Conservation (phyloP, 2,329 filamentous ascomycete species). For the Cladosporium sp. region DNA sequence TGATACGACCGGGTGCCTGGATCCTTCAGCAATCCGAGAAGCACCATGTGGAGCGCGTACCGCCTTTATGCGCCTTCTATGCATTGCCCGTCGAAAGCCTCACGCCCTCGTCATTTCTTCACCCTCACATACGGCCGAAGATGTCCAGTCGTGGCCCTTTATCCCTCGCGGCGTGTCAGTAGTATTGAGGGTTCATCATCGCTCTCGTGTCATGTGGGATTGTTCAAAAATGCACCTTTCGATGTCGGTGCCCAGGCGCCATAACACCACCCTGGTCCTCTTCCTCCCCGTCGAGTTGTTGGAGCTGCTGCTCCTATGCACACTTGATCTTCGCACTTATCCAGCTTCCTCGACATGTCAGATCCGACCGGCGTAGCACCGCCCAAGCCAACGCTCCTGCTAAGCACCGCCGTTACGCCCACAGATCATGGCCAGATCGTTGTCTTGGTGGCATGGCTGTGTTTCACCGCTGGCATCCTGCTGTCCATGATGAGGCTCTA, state of each 20-base stretch:
- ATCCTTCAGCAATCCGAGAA: neutral
- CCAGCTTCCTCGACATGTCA: neutral
- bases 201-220: neutral
- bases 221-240: neutral
- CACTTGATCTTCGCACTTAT: neutral
- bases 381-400: constrained; percentile 9
- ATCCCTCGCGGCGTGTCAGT: neutral
- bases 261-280: neutral
- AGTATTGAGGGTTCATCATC: neutral
- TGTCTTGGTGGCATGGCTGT: constrained; percentile 14
- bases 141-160: neutral
- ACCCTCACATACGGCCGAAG: neutral
- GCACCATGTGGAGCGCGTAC: neutral
- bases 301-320: neutral
- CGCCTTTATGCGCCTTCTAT: neutral
- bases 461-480: constrained; percentile 15
- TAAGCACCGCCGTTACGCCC: constrained; percentile 16
- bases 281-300: neutral
- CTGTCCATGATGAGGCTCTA: constrained; percentile 4
- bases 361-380: constrained; percentile 3
- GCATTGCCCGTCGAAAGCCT: neutral
- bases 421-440: constrained; percentile 16
- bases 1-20: neutral
- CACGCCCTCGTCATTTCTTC: neutral
- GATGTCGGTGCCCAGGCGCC: neutral